Conservation (phyloP, 306 rosid genomes). For the Calophaca sinica region DNA sequence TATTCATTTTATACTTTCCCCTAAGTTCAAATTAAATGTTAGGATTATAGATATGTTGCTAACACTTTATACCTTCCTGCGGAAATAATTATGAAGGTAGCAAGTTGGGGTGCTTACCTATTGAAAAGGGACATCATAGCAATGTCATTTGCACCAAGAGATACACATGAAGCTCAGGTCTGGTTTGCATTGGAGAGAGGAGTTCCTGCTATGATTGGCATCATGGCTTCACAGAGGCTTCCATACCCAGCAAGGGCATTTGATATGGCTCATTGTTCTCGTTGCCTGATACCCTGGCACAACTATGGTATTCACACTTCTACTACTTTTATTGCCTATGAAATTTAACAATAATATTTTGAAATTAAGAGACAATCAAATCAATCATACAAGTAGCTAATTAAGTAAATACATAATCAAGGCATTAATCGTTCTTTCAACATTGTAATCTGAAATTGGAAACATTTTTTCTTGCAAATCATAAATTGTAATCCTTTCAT, state of each 20-base stretch:
- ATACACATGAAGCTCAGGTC: conserved; percentile 96
- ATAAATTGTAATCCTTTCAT: background rate
- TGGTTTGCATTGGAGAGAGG: conserved; percentile 97
- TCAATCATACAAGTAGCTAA: background rate
- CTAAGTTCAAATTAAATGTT: background rate
- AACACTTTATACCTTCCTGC: background rate
- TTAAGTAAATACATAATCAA: background rate
- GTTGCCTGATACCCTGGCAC: conserved; percentile 90
- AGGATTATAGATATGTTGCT: conserved; percentile 23
- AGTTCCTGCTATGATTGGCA: conserved; percentile 98
- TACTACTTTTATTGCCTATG: background rate
- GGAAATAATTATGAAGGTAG: conserved; percentile 69
- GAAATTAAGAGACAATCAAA: background rate
- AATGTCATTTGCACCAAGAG: conserved; percentile 98
- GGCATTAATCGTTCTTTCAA: conserved; percentile 7
- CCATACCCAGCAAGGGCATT: conserved; percentile 96
- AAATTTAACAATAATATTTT: conserved; percentile 7
- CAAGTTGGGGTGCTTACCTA: conserved; percentile 98
- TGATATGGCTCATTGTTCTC: conserved; percentile 99
- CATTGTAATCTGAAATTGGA: conserved; percentile 11
- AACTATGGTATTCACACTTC: conserved; percentile 55
- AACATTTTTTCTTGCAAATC: conserved; percentile 2
- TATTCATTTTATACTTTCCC: background rate
- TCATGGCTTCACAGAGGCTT: conserved; percentile 81
- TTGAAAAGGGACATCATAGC: conserved; percentile 78